These are phyloP conservation scores for Leucosporidium creatinivorum DNA, from an alignment of 768 basidiomycete species.

Conservation along the genomic window DNA sequence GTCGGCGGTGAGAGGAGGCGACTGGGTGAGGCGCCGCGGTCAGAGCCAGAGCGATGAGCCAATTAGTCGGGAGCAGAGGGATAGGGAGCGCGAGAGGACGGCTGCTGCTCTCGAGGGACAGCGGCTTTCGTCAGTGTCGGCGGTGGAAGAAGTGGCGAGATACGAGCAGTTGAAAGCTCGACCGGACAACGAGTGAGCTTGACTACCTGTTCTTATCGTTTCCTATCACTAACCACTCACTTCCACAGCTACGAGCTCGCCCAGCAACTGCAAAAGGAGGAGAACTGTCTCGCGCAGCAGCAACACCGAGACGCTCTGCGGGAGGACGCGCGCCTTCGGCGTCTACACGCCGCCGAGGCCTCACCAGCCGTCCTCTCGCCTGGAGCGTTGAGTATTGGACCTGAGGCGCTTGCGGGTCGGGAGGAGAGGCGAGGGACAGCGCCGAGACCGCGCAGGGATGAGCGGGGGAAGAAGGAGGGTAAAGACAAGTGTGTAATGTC, in stretches of 20 bases:
- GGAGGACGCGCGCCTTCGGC: background rate
- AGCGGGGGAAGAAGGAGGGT: slow-evolving; percentile 45
- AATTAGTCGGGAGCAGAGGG: slow-evolving; percentile 29
- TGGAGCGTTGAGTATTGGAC: background rate
- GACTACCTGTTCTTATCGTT: too few species aligned
- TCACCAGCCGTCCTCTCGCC: background rate
- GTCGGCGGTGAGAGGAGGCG: slow-evolving; percentile 62
- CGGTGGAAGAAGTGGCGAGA: too few species aligned
- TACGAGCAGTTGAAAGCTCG: background rate
- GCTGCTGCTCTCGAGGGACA: background rate
- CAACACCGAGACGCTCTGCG: slow-evolving; percentile 25
- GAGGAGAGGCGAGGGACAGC: too few species aligned
- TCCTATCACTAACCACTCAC: too few species aligned
- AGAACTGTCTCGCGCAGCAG: slow-evolving; percentile 51
- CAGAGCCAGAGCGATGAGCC: slow-evolving; percentile 34
- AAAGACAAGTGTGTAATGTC: slow-evolving; percentile 55
- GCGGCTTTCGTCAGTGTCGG: too few species aligned
- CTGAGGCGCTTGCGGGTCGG: slow-evolving; percentile 23
- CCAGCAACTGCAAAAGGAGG: slow-evolving; percentile 68
- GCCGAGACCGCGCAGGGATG: too few species aligned
- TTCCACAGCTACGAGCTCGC: slow-evolving; percentile 65
- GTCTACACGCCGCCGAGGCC: background rate
- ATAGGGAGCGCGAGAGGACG: background rate
- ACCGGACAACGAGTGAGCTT: background rate
- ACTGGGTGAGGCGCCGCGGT: slow-evolving; percentile 41